Conservation (phyloP, 75 land plant genomes). For the Gnetum montanum region DNA sequence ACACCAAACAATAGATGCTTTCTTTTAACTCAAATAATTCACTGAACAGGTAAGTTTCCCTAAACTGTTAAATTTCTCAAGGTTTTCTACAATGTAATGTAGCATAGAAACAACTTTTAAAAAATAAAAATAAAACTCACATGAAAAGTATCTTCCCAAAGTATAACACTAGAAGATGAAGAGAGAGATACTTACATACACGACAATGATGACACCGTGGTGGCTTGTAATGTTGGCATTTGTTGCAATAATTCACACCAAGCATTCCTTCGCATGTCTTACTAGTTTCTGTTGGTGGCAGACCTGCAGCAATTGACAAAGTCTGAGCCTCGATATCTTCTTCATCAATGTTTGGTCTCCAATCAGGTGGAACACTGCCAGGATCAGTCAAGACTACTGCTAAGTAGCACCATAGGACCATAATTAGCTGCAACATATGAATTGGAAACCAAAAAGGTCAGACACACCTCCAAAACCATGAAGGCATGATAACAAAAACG, state of each 20-base stretch:
- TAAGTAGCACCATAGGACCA: conserved; percentile 29
- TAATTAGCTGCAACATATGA: conserved; percentile 19
- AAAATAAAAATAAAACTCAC: too few species aligned
- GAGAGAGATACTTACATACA: conserved; percentile 19
- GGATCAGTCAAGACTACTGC: conserved; percentile 20
- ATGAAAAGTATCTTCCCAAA: too few species aligned
- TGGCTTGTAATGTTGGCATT: conserved; percentile 23
- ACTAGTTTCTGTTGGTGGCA: neutral
- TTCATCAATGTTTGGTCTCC: conserved; percentile 20
- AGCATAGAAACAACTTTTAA: too few species aligned
- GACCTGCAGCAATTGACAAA: conserved; percentile 8
- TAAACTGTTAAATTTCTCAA: too few species aligned
- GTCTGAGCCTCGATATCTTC: conserved; percentile 23
- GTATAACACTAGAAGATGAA: too few species aligned
- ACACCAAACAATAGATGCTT: too few species aligned
- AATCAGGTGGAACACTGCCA: conserved; percentile 18
- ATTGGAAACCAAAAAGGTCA: neutral
- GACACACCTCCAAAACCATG: too few species aligned
- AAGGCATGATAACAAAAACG: too few species aligned
- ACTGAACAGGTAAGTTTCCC: too few species aligned
- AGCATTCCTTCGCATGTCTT: neutral
- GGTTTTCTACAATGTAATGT: too few species aligned
- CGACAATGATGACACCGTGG: conserved; percentile 33
- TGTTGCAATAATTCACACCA: conserved; percentile 17
- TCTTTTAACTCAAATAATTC: too few species aligned